Base-by-base conservation (phyloP, 257 asterid genomes). In the Ophiorrhiza pumila region DNA sequence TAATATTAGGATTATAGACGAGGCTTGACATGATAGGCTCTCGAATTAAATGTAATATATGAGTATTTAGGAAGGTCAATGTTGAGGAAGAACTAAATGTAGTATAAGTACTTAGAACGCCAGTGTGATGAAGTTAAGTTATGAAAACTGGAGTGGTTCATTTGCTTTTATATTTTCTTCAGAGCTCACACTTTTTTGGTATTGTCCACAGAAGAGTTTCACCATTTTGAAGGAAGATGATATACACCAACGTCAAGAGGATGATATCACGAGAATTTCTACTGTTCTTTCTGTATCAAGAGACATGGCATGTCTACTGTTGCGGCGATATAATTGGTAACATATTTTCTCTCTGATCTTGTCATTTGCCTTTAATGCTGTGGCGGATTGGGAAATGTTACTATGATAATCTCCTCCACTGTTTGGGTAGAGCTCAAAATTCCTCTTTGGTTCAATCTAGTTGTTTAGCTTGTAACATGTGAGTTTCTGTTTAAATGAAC, bases 281-380 rank as follows among this genome's bases (percentile, higher is more conserved):
- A 80, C 87, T 60, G 96, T 93, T 65, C 97, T 93, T 72, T 90
- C 98, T 53, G 83, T 93, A 78, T 77, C 93, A 61, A 84, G 89
- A 83, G 97, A 81, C 78, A 86, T 87, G 49, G 93, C 97, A 60
- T 93, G 95, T 85, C 79, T 89, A 67, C 81, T 93, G 31, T 82
- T 93, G 85, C 95, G 90, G 39, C 87, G 84, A 49, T 93, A 83
- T 81, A 90, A 89, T 82, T 92, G 98, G 98, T 92, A 87, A 71
- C 8, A 13, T n/a, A 2, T 22, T 7, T 63, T 25, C 68, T 63
- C 14, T 63, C 31, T 27, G 31, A 57, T 57, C 15, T 20, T 63
- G 31, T 37, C 17, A 63, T 35, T 4, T 34, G 17, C 17, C 49
- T 34, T 63, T 20, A 14, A 23, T 55, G 2, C 12, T 57, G 37